Conservation (phyloP, 495 filamentous ascomycete genomes). For the Lophium mytilinum region DNA sequence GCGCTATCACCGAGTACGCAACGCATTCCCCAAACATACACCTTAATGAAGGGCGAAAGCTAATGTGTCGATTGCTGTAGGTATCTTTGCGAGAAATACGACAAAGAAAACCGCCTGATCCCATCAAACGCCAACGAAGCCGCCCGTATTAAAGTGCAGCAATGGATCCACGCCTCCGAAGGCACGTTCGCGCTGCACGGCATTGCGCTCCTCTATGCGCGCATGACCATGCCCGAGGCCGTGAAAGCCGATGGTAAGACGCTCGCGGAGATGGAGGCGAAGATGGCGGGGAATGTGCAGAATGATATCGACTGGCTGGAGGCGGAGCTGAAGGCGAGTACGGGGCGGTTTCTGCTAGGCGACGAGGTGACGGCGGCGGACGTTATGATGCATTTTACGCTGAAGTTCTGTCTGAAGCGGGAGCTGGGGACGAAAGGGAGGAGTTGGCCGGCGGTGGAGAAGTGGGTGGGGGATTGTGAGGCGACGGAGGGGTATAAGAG, state of each 20-base stretch:
- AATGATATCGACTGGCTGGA: conserved; percentile 35
- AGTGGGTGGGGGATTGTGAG: conserved; percentile 22
- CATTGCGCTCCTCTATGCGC: conserved; percentile 32
- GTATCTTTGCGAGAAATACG: conserved; percentile 36
- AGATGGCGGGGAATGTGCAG: conserved; percentile 26
- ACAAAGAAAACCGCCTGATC: conserved; percentile 26
- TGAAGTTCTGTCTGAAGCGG: conserved; percentile 32
- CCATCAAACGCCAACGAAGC: conserved; percentile 11
- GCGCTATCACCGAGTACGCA: conserved; percentile 26
- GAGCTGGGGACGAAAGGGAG: conserved; percentile 24
- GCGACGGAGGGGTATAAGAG: conserved; percentile 19
- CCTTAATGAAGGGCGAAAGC: too few relatives aligned
- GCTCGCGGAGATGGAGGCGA: conserved; percentile 24
- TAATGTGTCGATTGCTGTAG: too few relatives aligned
- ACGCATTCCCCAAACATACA: too few relatives aligned
- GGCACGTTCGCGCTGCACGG: conserved; percentile 33
- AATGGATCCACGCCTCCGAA: conserved; percentile 37
- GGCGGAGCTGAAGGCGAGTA: conserved; percentile 15
- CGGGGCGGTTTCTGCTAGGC: too few relatives aligned
- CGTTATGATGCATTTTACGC: conserved; percentile 29
- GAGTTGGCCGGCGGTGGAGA: conserved; percentile 14
- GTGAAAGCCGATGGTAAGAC: conserved; percentile 17
- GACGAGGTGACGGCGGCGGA: too few relatives aligned
- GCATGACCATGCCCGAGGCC: conserved; percentile 20
- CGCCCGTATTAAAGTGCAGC: conserved; percentile 22